Conservation (phyloP, 345 rosid species). For the Triadica sebifera region DNA sequence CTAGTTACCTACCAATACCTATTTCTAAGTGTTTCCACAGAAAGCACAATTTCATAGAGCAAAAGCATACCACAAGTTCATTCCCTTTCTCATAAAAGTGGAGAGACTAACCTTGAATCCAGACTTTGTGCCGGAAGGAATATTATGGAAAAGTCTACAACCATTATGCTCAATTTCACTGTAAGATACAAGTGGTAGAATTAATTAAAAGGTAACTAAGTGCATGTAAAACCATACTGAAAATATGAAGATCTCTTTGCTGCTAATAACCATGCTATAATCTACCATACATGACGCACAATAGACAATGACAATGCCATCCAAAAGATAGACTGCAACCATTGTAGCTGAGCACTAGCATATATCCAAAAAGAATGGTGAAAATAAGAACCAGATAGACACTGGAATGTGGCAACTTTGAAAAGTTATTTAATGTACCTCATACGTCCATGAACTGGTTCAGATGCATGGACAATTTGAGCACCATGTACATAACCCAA, state of each 20-base stretch:
- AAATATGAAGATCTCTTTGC: not conserved
- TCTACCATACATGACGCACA: not conserved
- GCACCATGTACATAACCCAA: constrained; percentile 92
- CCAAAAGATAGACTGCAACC: not conserved
- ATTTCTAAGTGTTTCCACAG: not conserved
- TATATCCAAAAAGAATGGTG: not conserved
- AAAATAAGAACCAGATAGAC: constrained; percentile 1
- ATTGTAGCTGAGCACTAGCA: not conserved
- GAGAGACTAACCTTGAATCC: constrained; percentile 68
- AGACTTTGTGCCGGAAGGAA: constrained; percentile 78
- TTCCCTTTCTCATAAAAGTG: not conserved
- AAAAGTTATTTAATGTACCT: constrained; percentile 50
- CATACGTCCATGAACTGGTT: constrained; percentile 93
- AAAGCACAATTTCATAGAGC: not conserved
- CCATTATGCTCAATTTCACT: constrained; percentile 90
- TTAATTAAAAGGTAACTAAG: constrained; percentile 2
- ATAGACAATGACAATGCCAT: not conserved
- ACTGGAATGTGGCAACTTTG: constrained; percentile 1
- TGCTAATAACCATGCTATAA: not conserved
- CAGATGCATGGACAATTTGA: constrained; percentile 74
- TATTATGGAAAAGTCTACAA: constrained; percentile 57
- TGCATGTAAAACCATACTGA: not conserved
- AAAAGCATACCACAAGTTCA: not conserved
- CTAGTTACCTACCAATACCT: not conserved
- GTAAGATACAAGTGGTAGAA: constrained; percentile 16